These are phyloP conservation scores for Lentinula raphanica DNA, from an alignment of 768 basidiomycete species.

Conservation along the genomic window DNA sequence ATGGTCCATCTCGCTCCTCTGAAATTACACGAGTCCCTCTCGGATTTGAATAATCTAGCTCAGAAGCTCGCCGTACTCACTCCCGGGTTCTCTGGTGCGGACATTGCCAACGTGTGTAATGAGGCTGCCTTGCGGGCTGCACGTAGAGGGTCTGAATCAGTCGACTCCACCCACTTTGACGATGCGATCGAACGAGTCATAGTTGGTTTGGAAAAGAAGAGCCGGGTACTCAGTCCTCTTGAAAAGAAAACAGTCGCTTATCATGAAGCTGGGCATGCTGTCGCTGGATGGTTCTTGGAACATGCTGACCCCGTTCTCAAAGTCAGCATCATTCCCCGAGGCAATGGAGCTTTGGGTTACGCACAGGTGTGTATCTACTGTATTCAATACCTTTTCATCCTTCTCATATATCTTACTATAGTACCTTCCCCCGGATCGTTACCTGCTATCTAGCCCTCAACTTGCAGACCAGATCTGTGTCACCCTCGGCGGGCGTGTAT, in stretches of 20 bases:
- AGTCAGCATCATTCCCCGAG: slow-evolving; percentile 97
- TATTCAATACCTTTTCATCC: not conserved
- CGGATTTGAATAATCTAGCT: slow-evolving; percentile 55
- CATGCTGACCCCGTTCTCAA: slow-evolving; percentile 95
- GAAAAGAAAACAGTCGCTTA: slow-evolving; percentile 99
- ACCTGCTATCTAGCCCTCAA: slow-evolving; percentile 92
- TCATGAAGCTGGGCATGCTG: slow-evolving; percentile 98
- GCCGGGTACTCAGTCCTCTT: slow-evolving; percentile 83
- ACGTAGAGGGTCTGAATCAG: slow-evolving; percentile 70
- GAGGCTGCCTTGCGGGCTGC: slow-evolving; percentile 96
- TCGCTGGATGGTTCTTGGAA: slow-evolving; percentile 98
- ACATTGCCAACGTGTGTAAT: slow-evolving; percentile 98
- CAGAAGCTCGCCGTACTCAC: slow-evolving; percentile 95
- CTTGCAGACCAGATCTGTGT: slow-evolving; percentile 95
- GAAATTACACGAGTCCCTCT: slow-evolving; percentile 53
- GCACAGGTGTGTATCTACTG: slow-evolving; percentile 63
- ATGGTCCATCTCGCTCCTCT: slow-evolving; percentile 86
- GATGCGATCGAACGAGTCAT: slow-evolving; percentile 98
- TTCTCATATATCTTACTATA: slow-evolving; percentile 21
- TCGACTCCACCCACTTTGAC: slow-evolving; percentile 87
- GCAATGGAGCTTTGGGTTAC: slow-evolving; percentile 92
- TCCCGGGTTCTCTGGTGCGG: slow-evolving; percentile 97
- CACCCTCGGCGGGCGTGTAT: slow-evolving; percentile 96
- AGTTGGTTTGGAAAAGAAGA: slow-evolving; percentile 94
- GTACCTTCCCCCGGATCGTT: slow-evolving; percentile 95